Evolutionary conservation across 441 rosid genomes (phyloP).

Genomic region (Aquilaria agallochum): DNA sequence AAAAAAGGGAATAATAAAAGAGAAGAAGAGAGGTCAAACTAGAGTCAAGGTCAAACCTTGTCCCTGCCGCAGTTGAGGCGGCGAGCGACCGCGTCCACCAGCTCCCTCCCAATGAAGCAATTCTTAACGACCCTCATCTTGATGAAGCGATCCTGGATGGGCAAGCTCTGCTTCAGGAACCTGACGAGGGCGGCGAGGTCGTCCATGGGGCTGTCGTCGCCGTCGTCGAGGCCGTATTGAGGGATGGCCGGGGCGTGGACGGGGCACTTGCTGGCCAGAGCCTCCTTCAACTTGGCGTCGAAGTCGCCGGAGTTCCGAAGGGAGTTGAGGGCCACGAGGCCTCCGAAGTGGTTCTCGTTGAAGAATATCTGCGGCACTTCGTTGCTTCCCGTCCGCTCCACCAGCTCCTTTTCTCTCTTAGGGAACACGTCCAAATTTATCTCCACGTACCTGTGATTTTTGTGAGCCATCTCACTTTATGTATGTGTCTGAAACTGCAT

Average conservation of each 20-base stretch:
- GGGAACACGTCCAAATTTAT: conserved; percentile 82
- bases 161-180: conserved; percentile 63
- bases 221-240: conserved; percentile 64
- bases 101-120: conserved; percentile 69
- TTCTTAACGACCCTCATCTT: conserved; percentile 86
- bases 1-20: background rate
- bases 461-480: no score
- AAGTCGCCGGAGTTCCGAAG: conserved; percentile 66
- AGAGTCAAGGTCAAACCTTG: conserved; percentile 43
- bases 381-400: conserved; percentile 49
- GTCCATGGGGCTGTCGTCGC: conserved; percentile 39
- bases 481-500: no score
- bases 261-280: conserved; percentile 43
- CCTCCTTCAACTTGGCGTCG: conserved; percentile 48
- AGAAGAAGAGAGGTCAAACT: no score
- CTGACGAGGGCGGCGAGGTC: conserved; percentile 44
- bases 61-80: conserved; percentile 65
- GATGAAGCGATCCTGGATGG: conserved; percentile 74
- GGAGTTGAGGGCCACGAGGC: conserved; percentile 73
- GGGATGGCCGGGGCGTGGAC: conserved; percentile 57
- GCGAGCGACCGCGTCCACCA: conserved; percentile 62
- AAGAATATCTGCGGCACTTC: conserved; percentile 87
- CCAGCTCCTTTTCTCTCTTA: conserved; percentile 55
- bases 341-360: conserved; percentile 78
- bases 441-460: conserved; percentile 38